These are phyloP conservation scores for Starmerella apis DNA, from an alignment of 805 yeast genomes.

Conservation along the genomic window DNA sequence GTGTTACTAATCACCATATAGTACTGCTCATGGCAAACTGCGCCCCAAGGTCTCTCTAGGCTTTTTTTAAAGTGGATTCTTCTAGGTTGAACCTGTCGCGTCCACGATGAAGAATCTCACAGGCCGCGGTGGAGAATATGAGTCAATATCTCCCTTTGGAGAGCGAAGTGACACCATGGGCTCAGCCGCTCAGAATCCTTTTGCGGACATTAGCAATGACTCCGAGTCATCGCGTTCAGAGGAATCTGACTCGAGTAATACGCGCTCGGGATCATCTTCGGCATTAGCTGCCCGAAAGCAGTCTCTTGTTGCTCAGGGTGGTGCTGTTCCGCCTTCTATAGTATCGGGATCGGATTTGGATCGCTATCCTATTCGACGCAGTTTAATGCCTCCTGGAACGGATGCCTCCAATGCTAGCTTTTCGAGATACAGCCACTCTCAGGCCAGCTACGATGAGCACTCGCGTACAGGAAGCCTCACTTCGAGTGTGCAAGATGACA, in stretches of 20 bases:
- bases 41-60: not conserved
- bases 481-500: constrained; percentile 21
- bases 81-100: not conserved
- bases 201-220: constrained; percentile 24
- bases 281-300: not conserved
- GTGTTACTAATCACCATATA: not conserved
- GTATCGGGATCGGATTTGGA: constrained; percentile 29
- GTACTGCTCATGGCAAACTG: constrained; percentile 1
- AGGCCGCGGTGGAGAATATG: constrained; percentile 18
- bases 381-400: constrained; percentile 17
- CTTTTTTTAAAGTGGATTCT: not conserved
- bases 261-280: constrained; percentile 12
- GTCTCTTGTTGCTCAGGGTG: not conserved
- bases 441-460: constrained; percentile 14
- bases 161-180: constrained; percentile 15
- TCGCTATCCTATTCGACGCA: constrained; percentile 31
- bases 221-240: constrained; percentile 18
- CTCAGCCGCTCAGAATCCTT: constrained; percentile 26
- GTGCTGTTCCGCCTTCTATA: constrained; percentile 16
- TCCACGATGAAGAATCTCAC: constrained; percentile 19
- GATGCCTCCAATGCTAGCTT: constrained; percentile 17
- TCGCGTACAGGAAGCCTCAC: constrained; percentile 18
- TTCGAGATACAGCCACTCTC: constrained; percentile 19
- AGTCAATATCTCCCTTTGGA: constrained; percentile 20
- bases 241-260: constrained; percentile 12